Percentiles rank a stretch among this genome's conserved stretches.
These are phyloP conservation scores for Chloromonas sp. DNA, from an alignment of 163 green algal genomes.

Conservation along the genomic window DNA sequence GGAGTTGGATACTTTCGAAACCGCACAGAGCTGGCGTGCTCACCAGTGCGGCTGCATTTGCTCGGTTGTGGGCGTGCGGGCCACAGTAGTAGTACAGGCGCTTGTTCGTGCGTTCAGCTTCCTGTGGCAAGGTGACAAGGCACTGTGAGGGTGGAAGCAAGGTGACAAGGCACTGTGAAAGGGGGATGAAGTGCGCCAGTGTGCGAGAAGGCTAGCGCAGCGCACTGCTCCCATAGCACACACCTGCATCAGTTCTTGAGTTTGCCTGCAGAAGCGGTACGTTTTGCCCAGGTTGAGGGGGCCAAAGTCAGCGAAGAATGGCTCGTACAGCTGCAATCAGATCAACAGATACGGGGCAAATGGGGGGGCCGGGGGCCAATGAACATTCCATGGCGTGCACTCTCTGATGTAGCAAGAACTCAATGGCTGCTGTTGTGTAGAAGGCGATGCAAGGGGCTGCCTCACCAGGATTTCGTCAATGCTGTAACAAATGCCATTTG, in stretches of 20 bases:
- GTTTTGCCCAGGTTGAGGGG: constrained; percentile 82
- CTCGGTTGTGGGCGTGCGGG: constrained; percentile 50
- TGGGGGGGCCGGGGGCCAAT: background rate
- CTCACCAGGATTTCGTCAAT: constrained; percentile 67
- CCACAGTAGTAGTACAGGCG: constrained; percentile 65
- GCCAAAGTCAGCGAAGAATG: constrained; percentile 90
- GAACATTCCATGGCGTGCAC: background rate
- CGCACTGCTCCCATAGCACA: background rate
- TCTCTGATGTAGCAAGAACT: background rate
- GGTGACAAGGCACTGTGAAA: too few species aligned
- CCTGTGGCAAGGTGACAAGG: constrained; percentile 28
- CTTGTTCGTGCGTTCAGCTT: constrained; percentile 43
- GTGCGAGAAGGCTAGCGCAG: background rate
- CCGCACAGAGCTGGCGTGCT: constrained; percentile 5
- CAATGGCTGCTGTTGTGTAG: background rate
- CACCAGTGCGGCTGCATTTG: constrained; percentile 81
- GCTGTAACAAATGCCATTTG: constrained; percentile 44
- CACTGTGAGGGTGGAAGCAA: too few species aligned
- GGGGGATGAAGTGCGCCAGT: too few species aligned
- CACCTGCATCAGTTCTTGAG: constrained; percentile 59
- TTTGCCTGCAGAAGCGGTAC: constrained; percentile 70
- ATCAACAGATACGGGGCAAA: background rate
- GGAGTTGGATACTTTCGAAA: background rate
- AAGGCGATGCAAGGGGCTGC: background rate
- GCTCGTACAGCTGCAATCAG: constrained; percentile 67